Base-by-base conservation (phyloP, 2,329 filamentous ascomycete species). In the Biscogniauxia mediterranea region DNA sequence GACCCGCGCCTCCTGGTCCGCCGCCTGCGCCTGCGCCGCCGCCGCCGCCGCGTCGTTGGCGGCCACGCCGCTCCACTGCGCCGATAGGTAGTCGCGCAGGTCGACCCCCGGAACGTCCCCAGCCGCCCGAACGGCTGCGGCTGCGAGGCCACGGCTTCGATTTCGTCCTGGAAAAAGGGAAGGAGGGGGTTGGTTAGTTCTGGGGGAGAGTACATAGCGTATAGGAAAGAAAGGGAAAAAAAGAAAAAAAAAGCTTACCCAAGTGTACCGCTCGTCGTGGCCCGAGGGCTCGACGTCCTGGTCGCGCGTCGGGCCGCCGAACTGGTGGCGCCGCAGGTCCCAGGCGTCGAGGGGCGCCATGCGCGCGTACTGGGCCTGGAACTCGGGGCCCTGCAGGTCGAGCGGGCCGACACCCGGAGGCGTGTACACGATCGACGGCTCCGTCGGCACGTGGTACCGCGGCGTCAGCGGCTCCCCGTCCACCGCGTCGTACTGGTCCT, bases 341-440 rank as follows among this genome's bases (percentile, higher is more conserved):
- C 66, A 61, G 15, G 64, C 71, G 1, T 65, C 65, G 5, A 63
- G 54, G 1, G 74, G 74, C 13, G 68, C 69, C 76, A 77, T 78
- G 54, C 70, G 71, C 15, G 64, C 63, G 52, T 72, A 76, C 20
- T 70, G 60, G 1, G 55, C 53, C n/a, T 69, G 63, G 53, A 74
- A 73, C 11, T 56, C 56, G 13, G 56, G 28, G 1, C 60, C 61
- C 5, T 52, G 56, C 15, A 53, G 58, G 15, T 62, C 38, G 3
- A 60, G 46, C 57, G 67, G 60, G 5, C 63, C 60, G 11, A 71
- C 38, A 3, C 68, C 73, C 6, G 68, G 69, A 6, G 67, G 61
- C 1, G 59, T 65, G 60, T 57, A 69, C 28, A 72, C 62, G 17
- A 73, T 61, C 2, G 70, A 71, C 0, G 72, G 70, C 53, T 54